phyloP scores from a whole-genome alignment of 2,329 filamentous ascomycete genomes.

The Eutypella sp. region DNA sequence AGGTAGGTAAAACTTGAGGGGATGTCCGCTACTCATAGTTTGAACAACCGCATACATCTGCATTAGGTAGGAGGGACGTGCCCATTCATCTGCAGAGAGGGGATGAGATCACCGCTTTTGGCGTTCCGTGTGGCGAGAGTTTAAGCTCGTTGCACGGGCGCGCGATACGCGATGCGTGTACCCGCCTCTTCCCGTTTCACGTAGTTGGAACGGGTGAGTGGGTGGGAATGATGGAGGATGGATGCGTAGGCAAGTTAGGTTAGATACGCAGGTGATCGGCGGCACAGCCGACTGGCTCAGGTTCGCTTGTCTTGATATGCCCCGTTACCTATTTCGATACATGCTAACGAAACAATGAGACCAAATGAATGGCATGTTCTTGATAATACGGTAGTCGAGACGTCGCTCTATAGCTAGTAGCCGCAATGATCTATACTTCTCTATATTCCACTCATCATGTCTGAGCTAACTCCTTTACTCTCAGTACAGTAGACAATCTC shows the following conservation, averaged over 20 bases:
- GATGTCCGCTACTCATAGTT: neutral
- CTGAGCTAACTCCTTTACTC: too few relatives aligned
- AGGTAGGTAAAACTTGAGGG: too few relatives aligned
- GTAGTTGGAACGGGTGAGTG: neutral
- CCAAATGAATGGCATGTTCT: too few relatives aligned
- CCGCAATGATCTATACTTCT: too few relatives aligned
- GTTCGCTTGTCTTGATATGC: neutral
- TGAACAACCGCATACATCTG: neutral
- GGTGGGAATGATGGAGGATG: neutral
- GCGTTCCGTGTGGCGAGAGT: too few relatives aligned
- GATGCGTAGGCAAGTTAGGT: too few relatives aligned
- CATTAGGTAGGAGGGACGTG: neutral
- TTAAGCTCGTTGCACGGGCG: neutral
- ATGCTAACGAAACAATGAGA: too few relatives aligned
- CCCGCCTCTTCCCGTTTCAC: neutral
- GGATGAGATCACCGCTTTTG: too few relatives aligned
- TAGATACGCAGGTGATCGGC: neutral
- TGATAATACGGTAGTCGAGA: too few relatives aligned
- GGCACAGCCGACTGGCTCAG: slow-evolving; percentile 10
- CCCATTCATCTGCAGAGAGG: neutral
- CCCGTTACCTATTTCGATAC: neutral
- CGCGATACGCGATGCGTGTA: neutral
- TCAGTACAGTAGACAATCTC: too few relatives aligned
- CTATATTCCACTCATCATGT: too few relatives aligned
- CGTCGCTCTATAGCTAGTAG: too few relatives aligned